Percentiles rank a stretch among this genome's conserved stretches.
phyloP scores from a whole-genome alignment of 805 yeast species.

The Monosporozyma solicola region DNA sequence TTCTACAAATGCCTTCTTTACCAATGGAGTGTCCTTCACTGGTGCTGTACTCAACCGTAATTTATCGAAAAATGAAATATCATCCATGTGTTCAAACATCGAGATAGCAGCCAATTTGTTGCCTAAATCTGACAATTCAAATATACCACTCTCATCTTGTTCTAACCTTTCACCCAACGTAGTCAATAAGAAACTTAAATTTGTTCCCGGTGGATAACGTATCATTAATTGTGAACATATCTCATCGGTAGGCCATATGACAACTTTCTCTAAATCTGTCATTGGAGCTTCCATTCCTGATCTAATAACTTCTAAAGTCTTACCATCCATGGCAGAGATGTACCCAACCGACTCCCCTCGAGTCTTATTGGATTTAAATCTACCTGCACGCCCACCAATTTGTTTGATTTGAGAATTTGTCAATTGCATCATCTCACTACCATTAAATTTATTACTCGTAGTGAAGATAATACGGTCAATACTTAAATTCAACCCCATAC shows the following conservation, averaged over 20 bases:
- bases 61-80: slow-evolving; percentile 48
- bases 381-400: slow-evolving; percentile 94
- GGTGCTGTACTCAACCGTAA: slow-evolving; percentile 56
- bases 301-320: slow-evolving; percentile 39
- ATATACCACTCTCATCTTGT: slow-evolving; percentile 15
- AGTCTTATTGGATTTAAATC: slow-evolving; percentile 38
- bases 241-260: slow-evolving; percentile 71
- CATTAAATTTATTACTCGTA: slow-evolving; percentile 61
- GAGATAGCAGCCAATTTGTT: slow-evolving; percentile 34
- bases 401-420: slow-evolving; percentile 71
- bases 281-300: slow-evolving; percentile 44
- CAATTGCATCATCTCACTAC: slow-evolving; percentile 39
- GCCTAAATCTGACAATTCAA: slow-evolving; percentile 21
- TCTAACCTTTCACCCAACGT: slow-evolving; percentile 34
- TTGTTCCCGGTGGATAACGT: slow-evolving; percentile 44
- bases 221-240: slow-evolving; percentile 61
- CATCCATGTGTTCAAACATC: slow-evolving; percentile 35
- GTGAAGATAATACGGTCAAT: slow-evolving; percentile 75
- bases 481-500: slow-evolving; percentile 90
- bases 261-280: slow-evolving; percentile 47
- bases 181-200: slow-evolving; percentile 38
- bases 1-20: slow-evolving; percentile 36
- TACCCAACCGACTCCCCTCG: slow-evolving; percentile 32
- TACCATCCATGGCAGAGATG: slow-evolving; percentile 43
- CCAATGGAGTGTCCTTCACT: slow-evolving; percentile 33